Conservation (phyloP, 352 stramenopile species). For the Blastocystis sp. region DNA sequence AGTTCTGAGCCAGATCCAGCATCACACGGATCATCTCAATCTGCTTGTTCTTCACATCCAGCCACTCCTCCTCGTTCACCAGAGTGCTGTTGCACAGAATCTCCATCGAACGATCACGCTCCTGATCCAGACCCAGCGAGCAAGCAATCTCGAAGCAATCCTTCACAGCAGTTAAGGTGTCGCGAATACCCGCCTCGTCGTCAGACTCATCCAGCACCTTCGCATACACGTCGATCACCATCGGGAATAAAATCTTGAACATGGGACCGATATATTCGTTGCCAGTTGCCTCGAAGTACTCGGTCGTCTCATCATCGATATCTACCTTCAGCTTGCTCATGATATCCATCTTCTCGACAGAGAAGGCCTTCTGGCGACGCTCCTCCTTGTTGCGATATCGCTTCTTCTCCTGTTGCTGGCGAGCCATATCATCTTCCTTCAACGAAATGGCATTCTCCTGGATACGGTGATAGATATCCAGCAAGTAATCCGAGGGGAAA, state of each 20-base stretch:
- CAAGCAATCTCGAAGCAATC: constrained; percentile 83
- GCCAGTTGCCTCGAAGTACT: constrained; percentile 65
- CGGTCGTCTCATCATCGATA: constrained; percentile 60
- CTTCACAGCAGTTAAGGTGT: constrained; percentile 88
- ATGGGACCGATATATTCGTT: constrained; percentile 82
- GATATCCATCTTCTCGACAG: constrained; percentile 69
- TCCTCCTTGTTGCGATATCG: constrained; percentile 40
- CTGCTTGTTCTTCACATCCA: constrained; percentile 89
- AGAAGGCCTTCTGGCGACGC: constrained; percentile 67
- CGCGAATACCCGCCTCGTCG: constrained; percentile 79
- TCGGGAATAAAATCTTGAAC: constrained; percentile 96
- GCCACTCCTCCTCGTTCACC: constrained; percentile 80
- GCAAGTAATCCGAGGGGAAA: constrained; percentile 83
- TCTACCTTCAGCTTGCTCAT: constrained; percentile 63
- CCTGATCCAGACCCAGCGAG: constrained; percentile 79
- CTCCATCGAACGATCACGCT: constrained; percentile 88
- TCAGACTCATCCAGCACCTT: constrained; percentile 89
- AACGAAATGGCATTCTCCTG: constrained; percentile 87
- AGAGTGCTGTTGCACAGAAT: constrained; percentile 90
- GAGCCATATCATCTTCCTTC: constrained; percentile 86
- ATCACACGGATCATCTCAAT: constrained; percentile 91
- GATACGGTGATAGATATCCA: constrained; percentile 88
- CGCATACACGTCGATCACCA: constrained; percentile 87
- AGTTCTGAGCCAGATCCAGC: constrained; percentile 88
- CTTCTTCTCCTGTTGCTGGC: constrained; percentile 69